Evolutionary conservation across 805 yeast genomes (phyloP).

Genomic region (Ogataea methanolica): DNA sequence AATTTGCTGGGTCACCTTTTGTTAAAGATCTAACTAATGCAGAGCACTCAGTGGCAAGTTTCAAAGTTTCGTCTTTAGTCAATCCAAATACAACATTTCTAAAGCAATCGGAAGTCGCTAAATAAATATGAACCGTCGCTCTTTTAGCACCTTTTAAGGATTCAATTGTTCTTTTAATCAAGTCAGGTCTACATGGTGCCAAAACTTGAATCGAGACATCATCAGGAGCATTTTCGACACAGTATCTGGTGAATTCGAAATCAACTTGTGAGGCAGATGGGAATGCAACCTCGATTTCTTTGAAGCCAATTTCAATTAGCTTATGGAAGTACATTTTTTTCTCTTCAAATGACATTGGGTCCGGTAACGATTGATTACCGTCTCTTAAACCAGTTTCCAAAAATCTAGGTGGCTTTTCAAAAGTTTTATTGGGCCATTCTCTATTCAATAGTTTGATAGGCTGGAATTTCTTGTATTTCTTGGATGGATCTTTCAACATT

Average conservation of each 20-base stretch:
- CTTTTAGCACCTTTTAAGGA: constrained; percentile 67
- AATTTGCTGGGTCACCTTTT: constrained; percentile 55
- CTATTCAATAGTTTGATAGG: constrained; percentile 53
- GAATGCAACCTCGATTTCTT: constrained; percentile 80
- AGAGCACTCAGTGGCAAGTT: constrained; percentile 59
- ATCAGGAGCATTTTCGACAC: constrained; percentile 67
- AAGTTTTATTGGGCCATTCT: constrained; percentile 61
- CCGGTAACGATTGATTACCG: constrained; percentile 82
- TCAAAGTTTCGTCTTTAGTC: constrained; percentile 53
- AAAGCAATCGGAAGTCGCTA: constrained; percentile 74
- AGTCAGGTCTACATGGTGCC: constrained; percentile 71
- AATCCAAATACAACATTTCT: constrained; percentile 66
- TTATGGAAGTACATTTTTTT: constrained; percentile 67
- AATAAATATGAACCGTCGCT: constrained; percentile 72
- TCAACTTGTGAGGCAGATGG: constrained; percentile 79
- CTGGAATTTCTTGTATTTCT: constrained; percentile 55
- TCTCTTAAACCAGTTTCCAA: constrained; percentile 78
- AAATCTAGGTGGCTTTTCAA: constrained; percentile 73
- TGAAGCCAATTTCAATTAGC: constrained; percentile 68
- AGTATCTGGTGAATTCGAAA: constrained; percentile 74
- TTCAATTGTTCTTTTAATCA: constrained; percentile 68
- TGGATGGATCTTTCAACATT: constrained; percentile 55
- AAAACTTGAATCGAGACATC: constrained; percentile 77
- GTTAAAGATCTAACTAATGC: constrained; percentile 61
- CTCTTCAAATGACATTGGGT: constrained; percentile 80